Evolutionary conservation across 257 asterid species (phyloP).

Genomic region (Jacaranda copaia): DNA sequence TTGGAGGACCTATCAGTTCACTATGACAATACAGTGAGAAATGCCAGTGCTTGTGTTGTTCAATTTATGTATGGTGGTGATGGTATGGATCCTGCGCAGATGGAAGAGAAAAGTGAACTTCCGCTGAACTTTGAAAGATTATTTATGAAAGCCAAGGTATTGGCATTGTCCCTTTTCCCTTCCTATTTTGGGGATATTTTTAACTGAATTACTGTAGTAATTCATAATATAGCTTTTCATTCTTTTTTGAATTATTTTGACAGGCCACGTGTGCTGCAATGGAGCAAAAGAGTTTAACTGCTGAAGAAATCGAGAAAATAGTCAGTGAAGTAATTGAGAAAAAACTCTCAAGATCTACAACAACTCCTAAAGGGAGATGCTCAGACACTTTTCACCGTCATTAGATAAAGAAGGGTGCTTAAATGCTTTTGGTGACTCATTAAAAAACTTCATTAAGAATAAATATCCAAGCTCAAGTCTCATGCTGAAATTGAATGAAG

Average conservation of each 20-base stretch:
- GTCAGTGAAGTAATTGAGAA: constrained; percentile 43
- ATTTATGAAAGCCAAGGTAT: constrained; percentile 90
- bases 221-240: constrained; percentile 26
- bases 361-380: constrained; percentile 56
- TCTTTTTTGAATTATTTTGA: constrained; percentile 36
- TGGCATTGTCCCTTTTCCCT: constrained; percentile 24
- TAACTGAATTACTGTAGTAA: constrained; percentile 24
- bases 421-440: constrained; percentile 66
- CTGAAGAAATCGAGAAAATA: constrained; percentile 51
- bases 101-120: constrained; percentile 90
- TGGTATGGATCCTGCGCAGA: constrained; percentile 97
- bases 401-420: constrained; percentile 67
- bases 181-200: constrained; percentile 5
- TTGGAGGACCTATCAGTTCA: constrained; percentile 84
- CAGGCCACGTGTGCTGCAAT: constrained; percentile 94
- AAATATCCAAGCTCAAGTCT: constrained; percentile 50
- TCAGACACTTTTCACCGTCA: constrained; percentile 35
- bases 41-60: constrained; percentile 81
- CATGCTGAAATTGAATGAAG: constrained; percentile 47
- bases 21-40: constrained; percentile 90
- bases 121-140: constrained; percentile 88
- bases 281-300: constrained; percentile 61
- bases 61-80: constrained; percentile 94
- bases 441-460: constrained; percentile 56
- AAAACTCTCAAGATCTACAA: constrained; percentile 54